phyloP scores from a whole-genome alignment of 345 rosid species.

The Hirschfeldia incana region DNA sequence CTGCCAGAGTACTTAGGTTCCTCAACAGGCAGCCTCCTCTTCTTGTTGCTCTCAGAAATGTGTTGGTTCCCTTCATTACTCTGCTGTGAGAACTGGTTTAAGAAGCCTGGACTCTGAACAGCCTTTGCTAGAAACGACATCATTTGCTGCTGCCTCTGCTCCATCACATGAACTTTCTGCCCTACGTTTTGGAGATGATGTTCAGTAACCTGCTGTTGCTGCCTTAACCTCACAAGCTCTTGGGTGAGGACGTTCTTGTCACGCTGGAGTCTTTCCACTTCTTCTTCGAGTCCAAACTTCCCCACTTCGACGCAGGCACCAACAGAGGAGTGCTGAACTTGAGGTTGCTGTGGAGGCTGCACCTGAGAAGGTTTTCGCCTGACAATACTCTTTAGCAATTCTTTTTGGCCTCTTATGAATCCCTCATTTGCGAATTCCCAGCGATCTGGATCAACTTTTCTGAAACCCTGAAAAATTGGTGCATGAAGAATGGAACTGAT shows the following conservation, averaged over 20 bases:
- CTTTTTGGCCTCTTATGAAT: conserved; percentile 80
- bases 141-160: conserved; percentile 93
- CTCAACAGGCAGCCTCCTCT: conserved; percentile 69
- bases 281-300: conserved; percentile 82
- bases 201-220: conserved; percentile 82
- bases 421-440: conserved; percentile 95
- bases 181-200: conserved; percentile 72
- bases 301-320: conserved; percentile 90
- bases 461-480: conserved; percentile 61
- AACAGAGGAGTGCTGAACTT: conserved; percentile 61
- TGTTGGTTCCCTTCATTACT: conserved; percentile 49
- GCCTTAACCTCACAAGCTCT: conserved; percentile 87
- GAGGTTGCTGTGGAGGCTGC: conserved; percentile 55
- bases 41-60: conserved; percentile 66
- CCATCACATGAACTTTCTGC: conserved; percentile 86
- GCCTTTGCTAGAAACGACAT: conserved; percentile 92
- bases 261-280: conserved; percentile 80
- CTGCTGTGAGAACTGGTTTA: conserved; percentile 71
- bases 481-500: background rate
- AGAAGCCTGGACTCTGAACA: conserved; percentile 74
- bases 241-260: conserved; percentile 94
- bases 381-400: conserved; percentile 60
- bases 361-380: conserved; percentile 74
- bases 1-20: conserved; percentile 49
- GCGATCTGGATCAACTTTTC: conserved; percentile 86